Evolutionary conservation across 1,139 yeast genomes (phyloP).

Genomic region (Meyerozyma guilliermondii): DNA sequence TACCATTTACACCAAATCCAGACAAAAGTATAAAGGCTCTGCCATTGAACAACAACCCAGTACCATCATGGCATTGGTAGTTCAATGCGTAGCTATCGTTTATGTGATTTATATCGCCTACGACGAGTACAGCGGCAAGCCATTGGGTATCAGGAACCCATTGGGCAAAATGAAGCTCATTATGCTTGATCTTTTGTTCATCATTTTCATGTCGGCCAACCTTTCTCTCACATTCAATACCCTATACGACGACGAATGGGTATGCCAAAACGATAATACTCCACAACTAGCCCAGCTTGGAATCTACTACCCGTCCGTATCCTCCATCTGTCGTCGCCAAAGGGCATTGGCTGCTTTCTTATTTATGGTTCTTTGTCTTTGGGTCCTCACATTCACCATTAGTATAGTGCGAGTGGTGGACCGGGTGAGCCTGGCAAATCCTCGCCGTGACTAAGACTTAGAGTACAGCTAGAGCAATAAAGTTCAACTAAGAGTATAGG

Average conservation of each 20-base stretch:
- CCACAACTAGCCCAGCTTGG: slow-evolving; percentile 20
- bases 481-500: too few relatives aligned
- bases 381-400: slow-evolving; percentile 84
- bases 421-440: slow-evolving; percentile 36
- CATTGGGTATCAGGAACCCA: slow-evolving; percentile 83
- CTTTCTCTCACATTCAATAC: slow-evolving; percentile 82
- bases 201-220: slow-evolving; percentile 91
- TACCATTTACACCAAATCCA: slow-evolving; percentile 53
- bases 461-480: background rate
- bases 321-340: slow-evolving; percentile 70
- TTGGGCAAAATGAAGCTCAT: slow-evolving; percentile 72
- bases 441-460: background rate
- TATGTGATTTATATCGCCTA: slow-evolving; percentile 78
- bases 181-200: slow-evolving; percentile 76
- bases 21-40: slow-evolving; percentile 28
- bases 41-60: slow-evolving; percentile 76
- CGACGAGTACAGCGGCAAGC: slow-evolving; percentile 90
- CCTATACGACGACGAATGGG: slow-evolving; percentile 77
- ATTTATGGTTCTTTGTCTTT: slow-evolving; percentile 66
- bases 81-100: slow-evolving; percentile 71
- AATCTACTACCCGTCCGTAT: slow-evolving; percentile 26
- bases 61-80: slow-evolving; percentile 87
- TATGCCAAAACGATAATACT: slow-evolving; percentile 41
- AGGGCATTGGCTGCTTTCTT: slow-evolving; percentile 73
- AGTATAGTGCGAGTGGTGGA: slow-evolving; percentile 82